phyloP scores from a whole-genome alignment of 2,329 filamentous ascomycete genomes.

The Teratosphaeria zuluensis region DNA sequence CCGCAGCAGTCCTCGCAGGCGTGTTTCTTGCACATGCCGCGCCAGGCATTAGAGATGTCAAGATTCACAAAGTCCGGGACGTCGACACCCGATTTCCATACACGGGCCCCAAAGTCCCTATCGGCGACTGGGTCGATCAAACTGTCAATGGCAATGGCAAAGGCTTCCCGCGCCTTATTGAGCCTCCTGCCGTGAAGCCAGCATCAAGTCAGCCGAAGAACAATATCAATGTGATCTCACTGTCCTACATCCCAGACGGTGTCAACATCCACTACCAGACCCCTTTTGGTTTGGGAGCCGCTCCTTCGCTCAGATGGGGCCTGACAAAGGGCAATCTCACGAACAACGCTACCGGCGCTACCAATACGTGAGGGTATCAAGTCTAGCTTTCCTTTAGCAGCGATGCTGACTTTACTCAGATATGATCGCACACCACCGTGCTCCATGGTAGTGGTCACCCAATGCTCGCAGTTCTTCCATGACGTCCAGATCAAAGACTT shows the following conservation, averaged over 20 bases:
- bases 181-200: slow-evolving; percentile 42
- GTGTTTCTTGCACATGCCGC: slow-evolving; percentile 4
- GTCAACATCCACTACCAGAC: slow-evolving; percentile 47
- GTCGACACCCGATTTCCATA: slow-evolving; percentile 23
- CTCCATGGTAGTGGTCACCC: slow-evolving; percentile 36
- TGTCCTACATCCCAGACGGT: slow-evolving; percentile 40
- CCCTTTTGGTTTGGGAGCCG: slow-evolving; percentile 42
- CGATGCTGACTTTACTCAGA: slow-evolving; percentile 16
- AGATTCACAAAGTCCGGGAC: slow-evolving; percentile 5
- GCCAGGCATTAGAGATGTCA: background rate
- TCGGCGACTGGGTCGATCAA: slow-evolving; percentile 44
- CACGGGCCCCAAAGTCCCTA: slow-evolving; percentile 38
- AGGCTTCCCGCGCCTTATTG: slow-evolving; percentile 41
- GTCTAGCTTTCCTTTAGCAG: background rate
- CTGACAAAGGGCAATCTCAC: slow-evolving; percentile 20
- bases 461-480: slow-evolving; percentile 42
- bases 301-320: slow-evolving; percentile 38
- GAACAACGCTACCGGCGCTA: slow-evolving; percentile 29
- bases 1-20: slow-evolving; percentile 1
- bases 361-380: slow-evolving; percentile 28
- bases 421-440: slow-evolving; percentile 45
- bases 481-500: slow-evolving; percentile 38
- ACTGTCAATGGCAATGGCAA: slow-evolving; percentile 44
- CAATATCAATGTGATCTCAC: slow-evolving; percentile 44
- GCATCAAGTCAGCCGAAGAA: slow-evolving; percentile 35